Percentiles rank a stretch among this genome's conserved stretches.
These are phyloP conservation scores for Curvularia lunata DNA, from an alignment of 2,329 filamentous ascomycete genomes.

Conservation along the genomic window DNA sequence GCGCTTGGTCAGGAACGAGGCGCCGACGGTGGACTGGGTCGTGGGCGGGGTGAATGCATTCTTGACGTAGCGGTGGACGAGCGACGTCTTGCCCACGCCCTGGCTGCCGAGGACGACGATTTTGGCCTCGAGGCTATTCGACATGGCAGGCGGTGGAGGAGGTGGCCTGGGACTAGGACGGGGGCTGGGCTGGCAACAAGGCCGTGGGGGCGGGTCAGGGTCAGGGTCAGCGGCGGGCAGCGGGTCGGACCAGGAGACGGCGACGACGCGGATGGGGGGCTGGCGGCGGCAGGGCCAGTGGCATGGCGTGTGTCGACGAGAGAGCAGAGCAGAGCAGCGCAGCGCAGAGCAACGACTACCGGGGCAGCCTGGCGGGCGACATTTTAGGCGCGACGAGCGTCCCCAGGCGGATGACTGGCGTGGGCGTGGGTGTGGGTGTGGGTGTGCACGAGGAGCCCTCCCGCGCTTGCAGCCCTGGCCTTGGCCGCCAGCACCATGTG, in stretches of 20 bases:
- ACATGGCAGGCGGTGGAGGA: conserved; percentile 26
- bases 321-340: background rate
- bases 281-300: conserved; percentile 32
- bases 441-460: conserved; percentile 4
- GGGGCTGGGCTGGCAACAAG: conserved; percentile 1
- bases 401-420: conserved; percentile 29
- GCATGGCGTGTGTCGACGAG: conserved; percentile 37
- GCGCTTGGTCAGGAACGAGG: conserved; percentile 68
- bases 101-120: conserved; percentile 81
- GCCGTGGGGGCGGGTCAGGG: conserved; percentile 4
- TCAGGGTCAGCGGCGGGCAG: conserved; percentile 17
- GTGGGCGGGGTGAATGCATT: conserved; percentile 69
- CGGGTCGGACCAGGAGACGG: conserved; percentile 19
- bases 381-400: conserved; percentile 14
- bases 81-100: conserved; percentile 79
- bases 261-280: conserved; percentile 24
- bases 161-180: background rate
- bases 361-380: background rate
- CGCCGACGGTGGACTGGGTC: conserved; percentile 58
- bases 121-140: conserved; percentile 74
- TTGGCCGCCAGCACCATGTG: conserved; percentile 41
- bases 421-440: background rate
- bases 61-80: conserved; percentile 78
- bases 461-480: conserved; percentile 28
- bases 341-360: background rate